Evolutionary conservation across 129 eudicot species (phyloP).

Genomic region (Artemisia argyi): DNA sequence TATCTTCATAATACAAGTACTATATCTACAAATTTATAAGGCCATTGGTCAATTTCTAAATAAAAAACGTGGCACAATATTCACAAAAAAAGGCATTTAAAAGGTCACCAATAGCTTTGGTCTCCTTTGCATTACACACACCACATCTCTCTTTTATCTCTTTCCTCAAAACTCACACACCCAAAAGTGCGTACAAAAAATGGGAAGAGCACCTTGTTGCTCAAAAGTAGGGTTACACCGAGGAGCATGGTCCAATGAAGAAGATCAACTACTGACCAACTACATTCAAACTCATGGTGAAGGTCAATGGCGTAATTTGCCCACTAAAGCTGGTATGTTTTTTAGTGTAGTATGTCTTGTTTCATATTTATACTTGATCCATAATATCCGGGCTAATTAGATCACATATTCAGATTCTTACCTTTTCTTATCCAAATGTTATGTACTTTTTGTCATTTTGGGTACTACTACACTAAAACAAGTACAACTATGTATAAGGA

Average conservation of each 20-base stretch:
- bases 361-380: neutral
- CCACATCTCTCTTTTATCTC: conserved; percentile 21
- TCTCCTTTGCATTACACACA: conserved; percentile 20
- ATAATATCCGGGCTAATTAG: no score
- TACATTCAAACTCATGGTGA: conserved; percentile 43
- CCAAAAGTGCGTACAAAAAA: conserved; percentile 2
- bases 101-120: conserved; percentile 18
- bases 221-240: conserved; percentile 42
- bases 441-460: no score
- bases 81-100: conserved; percentile 16
- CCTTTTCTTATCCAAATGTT: no score
- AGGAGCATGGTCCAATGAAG: conserved; percentile 47
- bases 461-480: no score
- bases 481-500: no score
- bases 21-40: no score
- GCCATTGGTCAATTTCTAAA: neutral
- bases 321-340: conserved; percentile 43
- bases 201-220: conserved; percentile 48
- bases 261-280: conserved; percentile 39
- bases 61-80: conserved; percentile 3
- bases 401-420: no score
- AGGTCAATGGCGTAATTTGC: conserved; percentile 45
- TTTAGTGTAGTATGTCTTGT: neutral
- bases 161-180: conserved; percentile 1
- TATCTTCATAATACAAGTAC: no score